phyloP scores from a whole-genome alignment of 768 basidiomycete species.

The Mycena maculata region DNA sequence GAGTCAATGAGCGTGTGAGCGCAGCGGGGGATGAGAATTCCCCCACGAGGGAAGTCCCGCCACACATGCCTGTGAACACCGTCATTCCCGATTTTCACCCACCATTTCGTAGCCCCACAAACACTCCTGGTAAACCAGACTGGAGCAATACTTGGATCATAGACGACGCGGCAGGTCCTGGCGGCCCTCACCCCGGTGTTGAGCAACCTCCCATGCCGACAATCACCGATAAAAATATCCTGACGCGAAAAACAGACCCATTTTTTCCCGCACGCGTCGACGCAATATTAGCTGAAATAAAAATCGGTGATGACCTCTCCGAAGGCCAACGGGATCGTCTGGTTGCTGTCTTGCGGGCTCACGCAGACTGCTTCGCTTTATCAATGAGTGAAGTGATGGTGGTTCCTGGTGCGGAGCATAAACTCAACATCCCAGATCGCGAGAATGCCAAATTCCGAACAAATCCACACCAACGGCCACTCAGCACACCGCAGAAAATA shows the following conservation, averaged over 20 bases:
- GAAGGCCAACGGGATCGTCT: conserved; percentile 28
- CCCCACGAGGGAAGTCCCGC: conserved; percentile 25
- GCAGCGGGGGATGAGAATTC: conserved; percentile 23
- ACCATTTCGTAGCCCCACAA: background rate
- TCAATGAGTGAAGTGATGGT: conserved; percentile 46
- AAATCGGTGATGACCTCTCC: conserved; percentile 36
- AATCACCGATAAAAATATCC: background rate
- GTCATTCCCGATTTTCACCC: background rate
- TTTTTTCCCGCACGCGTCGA: conserved; percentile 35
- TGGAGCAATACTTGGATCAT: conserved; percentile 18
- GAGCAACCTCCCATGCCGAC: background rate
- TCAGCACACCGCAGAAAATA: conserved; percentile 36
- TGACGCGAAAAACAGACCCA: conserved; percentile 34
- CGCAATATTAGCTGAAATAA: conserved; percentile 29
- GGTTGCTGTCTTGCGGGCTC: conserved; percentile 39
- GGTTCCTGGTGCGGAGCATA: conserved; percentile 35
- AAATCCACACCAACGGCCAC: conserved; percentile 33
- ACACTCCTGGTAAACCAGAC: background rate
- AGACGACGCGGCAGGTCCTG: background rate
- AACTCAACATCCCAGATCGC: conserved; percentile 32
- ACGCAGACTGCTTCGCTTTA: conserved; percentile 53
- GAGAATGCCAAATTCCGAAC: conserved; percentile 25
- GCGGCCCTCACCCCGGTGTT: background rate
- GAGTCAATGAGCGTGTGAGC: conserved; percentile 1
- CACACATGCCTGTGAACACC: background rate